phyloP scores from a whole-genome alignment of 495 filamentous ascomycete species.

The Choiromyces venosus region DNA sequence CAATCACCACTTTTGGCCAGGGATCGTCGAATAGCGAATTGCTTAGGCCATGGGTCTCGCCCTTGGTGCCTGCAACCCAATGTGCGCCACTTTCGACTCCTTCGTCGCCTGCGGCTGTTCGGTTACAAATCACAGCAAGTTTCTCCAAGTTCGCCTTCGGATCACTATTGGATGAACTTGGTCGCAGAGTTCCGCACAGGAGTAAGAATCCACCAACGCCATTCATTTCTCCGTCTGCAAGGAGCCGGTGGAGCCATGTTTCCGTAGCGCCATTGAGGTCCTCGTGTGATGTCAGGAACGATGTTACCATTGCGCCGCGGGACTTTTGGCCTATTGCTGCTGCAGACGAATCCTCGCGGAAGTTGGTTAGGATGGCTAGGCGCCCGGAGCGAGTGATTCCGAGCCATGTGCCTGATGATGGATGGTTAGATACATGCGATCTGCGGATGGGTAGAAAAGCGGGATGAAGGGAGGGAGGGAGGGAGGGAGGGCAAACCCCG shows the following conservation, averaged over 20 bases:
- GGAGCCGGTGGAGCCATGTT: constrained; percentile 63
- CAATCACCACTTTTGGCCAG: constrained; percentile 76
- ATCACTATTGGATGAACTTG: background rate
- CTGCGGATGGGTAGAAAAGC: constrained; percentile 21
- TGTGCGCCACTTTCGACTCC: constrained; percentile 46
- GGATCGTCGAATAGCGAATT: constrained; percentile 73
- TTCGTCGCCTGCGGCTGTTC: constrained; percentile 59
- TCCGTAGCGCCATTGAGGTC: constrained; percentile 45
- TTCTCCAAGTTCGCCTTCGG: constrained; percentile 53
- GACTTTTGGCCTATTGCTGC: constrained; percentile 39
- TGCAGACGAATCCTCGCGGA: constrained; percentile 59
- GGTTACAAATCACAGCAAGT: constrained; percentile 82
- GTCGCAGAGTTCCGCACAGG: constrained; percentile 71
- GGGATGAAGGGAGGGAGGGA: constrained; percentile 36
- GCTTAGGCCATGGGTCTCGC: constrained; percentile 70
- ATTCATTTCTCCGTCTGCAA: constrained; percentile 60
- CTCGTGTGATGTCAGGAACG: constrained; percentile 59
- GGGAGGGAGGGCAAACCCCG: constrained; percentile 27
- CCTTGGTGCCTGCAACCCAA: constrained; percentile 62
- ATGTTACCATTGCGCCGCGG: constrained; percentile 75
- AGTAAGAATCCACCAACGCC: constrained; percentile 88
- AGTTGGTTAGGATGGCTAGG: constrained; percentile 90
- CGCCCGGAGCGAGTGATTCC: constrained; percentile 79
- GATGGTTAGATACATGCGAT: constrained; percentile 41
- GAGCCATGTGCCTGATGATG: constrained; percentile 72